Evolutionary conservation across 306 rosid genomes (phyloP), one percentile per base, ranked within the genome.

Genomic region (Ziziphus jujuba): DNA sequence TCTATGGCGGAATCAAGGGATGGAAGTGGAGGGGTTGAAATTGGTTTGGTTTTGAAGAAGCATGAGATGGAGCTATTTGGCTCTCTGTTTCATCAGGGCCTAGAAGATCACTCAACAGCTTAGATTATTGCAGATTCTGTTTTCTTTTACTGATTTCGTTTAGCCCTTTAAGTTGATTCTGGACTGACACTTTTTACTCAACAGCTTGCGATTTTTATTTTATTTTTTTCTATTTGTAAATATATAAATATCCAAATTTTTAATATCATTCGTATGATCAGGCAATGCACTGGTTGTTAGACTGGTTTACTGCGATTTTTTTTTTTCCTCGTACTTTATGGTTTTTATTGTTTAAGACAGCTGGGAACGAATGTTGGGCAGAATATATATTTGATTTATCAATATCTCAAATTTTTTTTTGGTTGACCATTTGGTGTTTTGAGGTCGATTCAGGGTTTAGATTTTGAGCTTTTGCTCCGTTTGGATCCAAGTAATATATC

Each of bases 391-490:
- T n/a, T n/a, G 3, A 56, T 71, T 76, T 25, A 19, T 45, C 65
- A 56, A 21, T 54, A 47, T 34, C 40, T 5, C 50, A 20, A 19
- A 8, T 53, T 61, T 63, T 65, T 31, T 71, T 47, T 52, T 43
- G 73, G 78, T 73, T 77, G 48, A 49, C 62, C 34, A 56, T 58
- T 69, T 69, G 50, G 65, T 47, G 17, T 25, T 59, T 16, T 50
- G 69, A 22, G 45, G 53, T 69, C 15, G 56, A 66, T 56, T 75
- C 81, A 87, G 84, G 92, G 89, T 81, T 81, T 77, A 57, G 72
- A 63, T 79, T 58, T 81, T 61, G 72, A 72, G 75, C 56, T 56
- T n/a, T 74, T 68, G 43, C 57, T 72, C 20, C 36, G 67, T 31
- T 62, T 61, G 73, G 74, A 72, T 74, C 71, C 75, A 47, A 52